Conservation (phyloP, 2,329 filamentous ascomycete genomes). For the Fusarium sp. region DNA sequence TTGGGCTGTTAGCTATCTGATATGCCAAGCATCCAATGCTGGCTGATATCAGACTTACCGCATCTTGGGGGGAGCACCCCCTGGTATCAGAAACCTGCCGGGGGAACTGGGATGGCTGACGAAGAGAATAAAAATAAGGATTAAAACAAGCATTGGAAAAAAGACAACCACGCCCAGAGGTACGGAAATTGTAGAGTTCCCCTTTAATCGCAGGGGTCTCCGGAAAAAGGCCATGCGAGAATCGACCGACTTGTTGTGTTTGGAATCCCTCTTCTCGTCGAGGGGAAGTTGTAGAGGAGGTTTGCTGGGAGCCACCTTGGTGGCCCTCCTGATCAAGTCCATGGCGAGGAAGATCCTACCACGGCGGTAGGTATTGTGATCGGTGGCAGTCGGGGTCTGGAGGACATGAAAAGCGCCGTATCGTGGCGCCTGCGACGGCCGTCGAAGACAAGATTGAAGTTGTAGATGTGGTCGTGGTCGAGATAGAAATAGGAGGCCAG, state of each 20-base stretch:
- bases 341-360: constrained; percentile 51
- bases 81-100: constrained; percentile 85
- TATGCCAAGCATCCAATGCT: neutral
- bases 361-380: constrained; percentile 53
- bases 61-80: constrained; percentile 87
- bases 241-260: constrained; percentile 52
- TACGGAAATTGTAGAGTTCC: constrained; percentile 91
- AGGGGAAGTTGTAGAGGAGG: constrained; percentile 55
- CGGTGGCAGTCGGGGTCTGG: constrained; percentile 43
- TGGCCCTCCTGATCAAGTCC: constrained; percentile 68
- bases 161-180: constrained; percentile 91
- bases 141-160: constrained; percentile 90
- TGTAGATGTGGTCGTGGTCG: neutral
- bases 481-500: constrained; percentile 19
- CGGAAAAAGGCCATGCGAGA: constrained; percentile 80
- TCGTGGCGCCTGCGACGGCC: constrained; percentile 38
- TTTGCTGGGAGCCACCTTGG: constrained; percentile 57
- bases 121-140: constrained; percentile 90
- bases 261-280: constrained; percentile 59
- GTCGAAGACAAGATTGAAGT: constrained; percentile 4
- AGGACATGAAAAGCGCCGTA: constrained; percentile 42
- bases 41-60: constrained; percentile 65
- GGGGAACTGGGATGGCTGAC: constrained; percentile 86
- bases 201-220: constrained; percentile 85
- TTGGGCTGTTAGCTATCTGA: constrained; percentile 27